phyloP scores from a whole-genome alignment of 495 filamentous ascomycete species.

The Rhypophila decipiens region DNA sequence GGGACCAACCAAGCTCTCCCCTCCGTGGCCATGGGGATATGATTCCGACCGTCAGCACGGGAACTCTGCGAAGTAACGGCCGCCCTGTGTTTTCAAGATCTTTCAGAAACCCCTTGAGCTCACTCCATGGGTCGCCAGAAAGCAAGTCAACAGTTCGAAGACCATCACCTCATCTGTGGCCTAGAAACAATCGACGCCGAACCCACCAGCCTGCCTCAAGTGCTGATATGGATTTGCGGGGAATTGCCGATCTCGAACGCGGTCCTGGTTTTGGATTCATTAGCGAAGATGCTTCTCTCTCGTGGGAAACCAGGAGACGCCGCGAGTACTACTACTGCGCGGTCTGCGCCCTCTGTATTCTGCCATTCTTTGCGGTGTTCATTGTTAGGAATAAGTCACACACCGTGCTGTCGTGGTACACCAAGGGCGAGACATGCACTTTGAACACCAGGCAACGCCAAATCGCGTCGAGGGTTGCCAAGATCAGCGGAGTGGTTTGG shows the following conservation, averaged over 20 bases:
- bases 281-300: slow-evolving; percentile 21
- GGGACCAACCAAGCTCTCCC: no score
- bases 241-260: no score
- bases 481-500: slow-evolving; percentile 14
- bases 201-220: not conserved
- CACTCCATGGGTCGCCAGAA: slow-evolving; percentile 6
- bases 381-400: no score
- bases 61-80: not conserved
- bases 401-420: slow-evolving; percentile 25
- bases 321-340: slow-evolving; percentile 23
- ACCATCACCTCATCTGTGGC: slow-evolving; percentile 2
- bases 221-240: slow-evolving; percentile 2
- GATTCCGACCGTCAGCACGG: not conserved
- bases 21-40: not conserved
- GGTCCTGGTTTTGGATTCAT: slow-evolving; percentile 3
- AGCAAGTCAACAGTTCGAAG: slow-evolving; percentile 2
- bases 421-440: slow-evolving; percentile 22
- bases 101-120: slow-evolving; percentile 12
- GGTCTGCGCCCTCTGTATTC: slow-evolving; percentile 20
- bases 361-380: slow-evolving; percentile 31
- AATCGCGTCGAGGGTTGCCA: slow-evolving; percentile 15
- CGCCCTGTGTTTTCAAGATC: slow-evolving; percentile 6
- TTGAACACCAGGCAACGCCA: slow-evolving; percentile 23
- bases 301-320: slow-evolving; percentile 14
- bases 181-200: slow-evolving; percentile 4